Evolutionary conservation across 495 filamentous ascomycete species (phyloP).

Genomic region (Hyphodiscus hymeniophilus): DNA sequence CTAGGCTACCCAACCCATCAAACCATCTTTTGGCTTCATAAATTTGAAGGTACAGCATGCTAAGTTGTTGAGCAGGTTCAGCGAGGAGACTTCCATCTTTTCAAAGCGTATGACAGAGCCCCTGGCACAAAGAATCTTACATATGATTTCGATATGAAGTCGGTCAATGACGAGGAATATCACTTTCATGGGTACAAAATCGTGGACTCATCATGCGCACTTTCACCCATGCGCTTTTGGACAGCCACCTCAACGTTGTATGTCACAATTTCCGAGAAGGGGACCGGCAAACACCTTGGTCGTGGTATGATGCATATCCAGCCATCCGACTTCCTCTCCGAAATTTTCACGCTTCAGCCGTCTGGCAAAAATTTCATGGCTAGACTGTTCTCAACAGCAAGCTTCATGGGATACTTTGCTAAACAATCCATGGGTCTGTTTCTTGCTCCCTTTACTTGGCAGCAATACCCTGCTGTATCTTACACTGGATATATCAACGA

Average conservation of each 20-base stretch:
- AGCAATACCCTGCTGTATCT: conserved; percentile 44
- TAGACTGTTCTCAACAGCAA: conserved; percentile 34
- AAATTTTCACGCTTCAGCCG: conserved; percentile 47
- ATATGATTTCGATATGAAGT: conserved; percentile 53
- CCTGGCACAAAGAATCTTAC: conserved; percentile 50
- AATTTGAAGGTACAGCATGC: too few species aligned
- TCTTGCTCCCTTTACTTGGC: conserved; percentile 43
- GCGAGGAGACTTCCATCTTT: conserved; percentile 49
- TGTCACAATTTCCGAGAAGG: conserved; percentile 36
- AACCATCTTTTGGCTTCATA: too few species aligned
- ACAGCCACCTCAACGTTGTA: conserved; percentile 56
- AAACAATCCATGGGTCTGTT: conserved; percentile 45
- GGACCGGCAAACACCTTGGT: conserved; percentile 36
- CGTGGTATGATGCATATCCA: conserved; percentile 53
- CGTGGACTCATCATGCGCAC: conserved; percentile 48
- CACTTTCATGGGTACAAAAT: conserved; percentile 56
- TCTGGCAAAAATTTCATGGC: conserved; percentile 37
- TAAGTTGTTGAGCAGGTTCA: too few species aligned
- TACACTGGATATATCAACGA: conserved; percentile 40
- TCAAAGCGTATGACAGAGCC: conserved; percentile 40
- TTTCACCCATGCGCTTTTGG: conserved; percentile 48
- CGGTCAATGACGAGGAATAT: conserved; percentile 39
- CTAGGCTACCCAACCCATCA: too few species aligned
- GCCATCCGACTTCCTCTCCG: conserved; percentile 43
- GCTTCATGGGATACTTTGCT: conserved; percentile 50